These are phyloP conservation scores for Eucommia ulmoides DNA, from an alignment of 257 asterid species.

Conservation along the genomic window DNA sequence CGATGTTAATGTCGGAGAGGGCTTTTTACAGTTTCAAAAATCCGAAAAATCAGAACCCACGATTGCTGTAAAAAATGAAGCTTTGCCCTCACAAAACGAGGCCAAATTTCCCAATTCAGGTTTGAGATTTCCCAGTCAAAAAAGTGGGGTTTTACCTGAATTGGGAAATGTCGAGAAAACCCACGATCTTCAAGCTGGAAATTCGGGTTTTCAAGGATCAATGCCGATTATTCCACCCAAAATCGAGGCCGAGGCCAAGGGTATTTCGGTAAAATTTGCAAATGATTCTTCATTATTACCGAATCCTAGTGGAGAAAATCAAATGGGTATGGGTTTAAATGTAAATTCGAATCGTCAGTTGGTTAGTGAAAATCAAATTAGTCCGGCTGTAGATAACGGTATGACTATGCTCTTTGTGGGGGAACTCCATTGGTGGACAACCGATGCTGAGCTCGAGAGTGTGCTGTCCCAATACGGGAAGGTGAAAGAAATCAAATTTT, in stretches of 20 bases:
- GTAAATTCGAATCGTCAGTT: conserved; percentile 29
- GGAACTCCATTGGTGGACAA: conserved; percentile 57
- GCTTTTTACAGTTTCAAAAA: conserved; percentile 34
- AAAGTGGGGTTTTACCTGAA: conserved; percentile 19
- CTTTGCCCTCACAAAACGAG: conserved; percentile 39
- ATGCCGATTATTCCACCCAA: conserved; percentile 22
- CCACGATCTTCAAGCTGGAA: conserved; percentile 37
- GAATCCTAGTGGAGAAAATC: conserved; percentile 27
- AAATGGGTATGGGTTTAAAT: conserved; percentile 23
- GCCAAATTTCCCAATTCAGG: conserved; percentile 22
- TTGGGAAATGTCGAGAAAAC: conserved; percentile 17
- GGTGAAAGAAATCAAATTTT: conserved; percentile 45
- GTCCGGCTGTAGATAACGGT: conserved; percentile 56
- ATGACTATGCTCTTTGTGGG: conserved; percentile 45
- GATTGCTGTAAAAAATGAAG: conserved; percentile 31
- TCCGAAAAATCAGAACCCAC: conserved; percentile 35
- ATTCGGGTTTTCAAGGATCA: conserved; percentile 46
- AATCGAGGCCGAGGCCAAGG: conserved; percentile 24
- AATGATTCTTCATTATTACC: conserved; percentile 31
- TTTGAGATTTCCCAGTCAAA: conserved; percentile 43
- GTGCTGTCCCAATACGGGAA: conserved; percentile 31
- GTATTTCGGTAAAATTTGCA: conserved; percentile 23
- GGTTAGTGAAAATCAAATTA: conserved; percentile 35
- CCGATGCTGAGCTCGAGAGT: conserved; percentile 45
- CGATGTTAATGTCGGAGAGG: conserved; percentile 47